Evolutionary conservation across 208 protist genomes (phyloP).

Genomic region (Trypanosoma platydactyli): DNA sequence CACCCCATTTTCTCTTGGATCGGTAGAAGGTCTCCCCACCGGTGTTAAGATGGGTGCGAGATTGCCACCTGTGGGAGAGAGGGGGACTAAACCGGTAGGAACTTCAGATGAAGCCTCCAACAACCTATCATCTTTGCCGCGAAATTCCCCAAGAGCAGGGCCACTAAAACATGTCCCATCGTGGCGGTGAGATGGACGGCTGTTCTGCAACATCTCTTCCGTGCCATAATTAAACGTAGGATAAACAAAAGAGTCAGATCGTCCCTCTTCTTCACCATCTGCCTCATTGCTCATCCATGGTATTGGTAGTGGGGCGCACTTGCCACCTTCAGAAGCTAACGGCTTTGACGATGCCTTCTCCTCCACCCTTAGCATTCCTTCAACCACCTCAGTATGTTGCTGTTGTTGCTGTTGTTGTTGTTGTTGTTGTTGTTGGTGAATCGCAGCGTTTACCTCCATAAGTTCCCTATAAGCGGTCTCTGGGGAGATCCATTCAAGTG

Average conservation of each 20-base stretch:
- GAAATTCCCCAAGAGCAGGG: neutral
- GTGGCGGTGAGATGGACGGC: neutral
- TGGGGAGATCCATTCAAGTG: constrained; percentile 69
- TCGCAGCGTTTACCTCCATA: constrained; percentile 43
- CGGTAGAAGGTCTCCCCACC: neutral
- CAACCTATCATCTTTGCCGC: constrained; percentile 6
- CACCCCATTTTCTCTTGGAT: neutral
- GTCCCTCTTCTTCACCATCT: constrained; percentile 10
- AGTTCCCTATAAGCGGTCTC: constrained; percentile 52
- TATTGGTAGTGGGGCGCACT: neutral
- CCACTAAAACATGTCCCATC: neutral
- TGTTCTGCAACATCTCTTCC: constrained; percentile 4
- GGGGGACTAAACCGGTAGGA: neutral
- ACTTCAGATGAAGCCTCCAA: neutral
- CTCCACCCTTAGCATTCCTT: neutral
- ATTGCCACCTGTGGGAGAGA: neutral
- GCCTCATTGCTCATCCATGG: neutral
- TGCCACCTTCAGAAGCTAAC: neutral
- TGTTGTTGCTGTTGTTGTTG: constrained; percentile 35
- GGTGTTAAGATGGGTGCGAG: neutral
- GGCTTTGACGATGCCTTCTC: neutral
- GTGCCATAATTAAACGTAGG: neutral
- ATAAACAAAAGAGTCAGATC: neutral
- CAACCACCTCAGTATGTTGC: constrained; percentile 5
- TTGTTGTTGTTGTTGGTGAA: constrained; percentile 37